Conservation (phyloP, 306 rosid genomes). For the Pyrus pyrifolia region DNA sequence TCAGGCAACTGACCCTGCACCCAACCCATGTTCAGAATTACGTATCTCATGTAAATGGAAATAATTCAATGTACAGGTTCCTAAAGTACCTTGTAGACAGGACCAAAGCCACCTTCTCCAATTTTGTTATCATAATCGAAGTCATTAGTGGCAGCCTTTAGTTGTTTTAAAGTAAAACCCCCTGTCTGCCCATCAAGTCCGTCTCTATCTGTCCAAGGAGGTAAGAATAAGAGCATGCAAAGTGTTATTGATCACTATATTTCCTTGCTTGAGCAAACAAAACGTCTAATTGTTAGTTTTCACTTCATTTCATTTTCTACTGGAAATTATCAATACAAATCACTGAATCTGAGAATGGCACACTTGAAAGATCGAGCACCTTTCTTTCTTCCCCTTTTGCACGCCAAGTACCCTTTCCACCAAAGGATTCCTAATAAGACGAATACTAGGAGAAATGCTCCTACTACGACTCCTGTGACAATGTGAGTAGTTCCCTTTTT, state of each 20-base stretch:
- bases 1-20: constrained; percentile 57
- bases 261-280: neutral
- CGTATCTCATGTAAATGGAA: neutral
- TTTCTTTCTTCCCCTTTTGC: constrained; percentile 17
- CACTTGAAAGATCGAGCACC: constrained; percentile 18
- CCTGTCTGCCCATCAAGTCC: constrained; percentile 42
- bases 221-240: constrained; percentile 1
- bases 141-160: constrained; percentile 48
- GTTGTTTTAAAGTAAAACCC: constrained; percentile 47
- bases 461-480: constrained; percentile 27
- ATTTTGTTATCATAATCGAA: constrained; percentile 47
- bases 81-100: constrained; percentile 50
- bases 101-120: constrained; percentile 77
- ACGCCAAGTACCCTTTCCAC: constrained; percentile 39
- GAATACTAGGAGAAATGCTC: constrained; percentile 34
- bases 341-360: constrained; percentile 1
- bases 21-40: constrained; percentile 7
- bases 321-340: neutral
- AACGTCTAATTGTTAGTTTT: neutral
- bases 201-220: constrained; percentile 19
- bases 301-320: neutral
- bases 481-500: constrained; percentile 19
- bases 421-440: constrained; percentile 40
- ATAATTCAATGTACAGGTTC: neutral
- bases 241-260: neutral